Percentiles rank a stretch among this genome's conserved stretches.
These are phyloP conservation scores for Cystobasidiaceae sp. DNA, from an alignment of 1,284 basidiomycete genomes.

Conservation along the genomic window DNA sequence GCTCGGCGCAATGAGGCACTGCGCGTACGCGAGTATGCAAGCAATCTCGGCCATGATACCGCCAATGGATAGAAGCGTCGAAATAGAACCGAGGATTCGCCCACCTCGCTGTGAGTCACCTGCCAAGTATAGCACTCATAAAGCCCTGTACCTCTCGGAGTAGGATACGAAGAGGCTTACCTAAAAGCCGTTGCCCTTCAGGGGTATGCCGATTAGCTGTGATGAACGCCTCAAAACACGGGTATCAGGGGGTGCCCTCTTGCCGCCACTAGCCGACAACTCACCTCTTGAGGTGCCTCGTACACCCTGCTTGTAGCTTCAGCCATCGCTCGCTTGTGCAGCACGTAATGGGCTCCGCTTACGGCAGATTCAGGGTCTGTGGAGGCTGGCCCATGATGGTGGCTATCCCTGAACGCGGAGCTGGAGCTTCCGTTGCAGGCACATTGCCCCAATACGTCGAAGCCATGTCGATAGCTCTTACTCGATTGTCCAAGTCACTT, in stretches of 20 bases:
- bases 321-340: neutral
- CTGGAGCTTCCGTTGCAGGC: neutral
- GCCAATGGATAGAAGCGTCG: neutral
- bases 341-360: neutral
- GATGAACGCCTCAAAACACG: conserved; percentile 16
- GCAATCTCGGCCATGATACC: conserved; percentile 15
- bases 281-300: conserved; percentile 8
- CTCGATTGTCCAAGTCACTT: neutral
- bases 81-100: neutral
- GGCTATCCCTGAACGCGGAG: neutral
- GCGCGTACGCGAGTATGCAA: conserved; percentile 10
- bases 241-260: too few relatives aligned
- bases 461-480: neutral
- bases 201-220: conserved; percentile 7
- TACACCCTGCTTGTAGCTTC: neutral
- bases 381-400: conserved; percentile 2
- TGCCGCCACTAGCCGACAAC: neutral
- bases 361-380: conserved; percentile 11
- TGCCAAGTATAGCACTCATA: neutral
- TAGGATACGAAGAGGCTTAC: neutral
- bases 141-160: neutral
- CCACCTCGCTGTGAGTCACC: neutral
- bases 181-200: conserved; percentile 1
- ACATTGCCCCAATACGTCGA: neutral
- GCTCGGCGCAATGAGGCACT: neutral